These are phyloP conservation scores for Cyclotella kingstonii DNA, from an alignment of 108 stramenopile species.

Conservation along the genomic window DNA sequence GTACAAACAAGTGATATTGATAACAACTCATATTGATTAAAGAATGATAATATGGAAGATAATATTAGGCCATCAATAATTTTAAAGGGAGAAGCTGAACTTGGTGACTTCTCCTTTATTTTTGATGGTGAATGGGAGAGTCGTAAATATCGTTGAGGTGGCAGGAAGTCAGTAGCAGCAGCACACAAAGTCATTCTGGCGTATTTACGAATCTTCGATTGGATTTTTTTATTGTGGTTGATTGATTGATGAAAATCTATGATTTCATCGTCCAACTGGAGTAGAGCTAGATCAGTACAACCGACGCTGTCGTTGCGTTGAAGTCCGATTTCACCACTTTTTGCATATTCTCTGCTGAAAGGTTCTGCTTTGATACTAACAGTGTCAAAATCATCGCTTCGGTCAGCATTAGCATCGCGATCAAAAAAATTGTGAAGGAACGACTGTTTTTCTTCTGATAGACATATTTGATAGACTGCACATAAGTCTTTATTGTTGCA, in stretches of 20 bases:
- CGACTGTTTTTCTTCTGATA: slow-evolving; percentile 19
- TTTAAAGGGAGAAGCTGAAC: not conserved
- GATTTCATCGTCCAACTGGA: slow-evolving; percentile 32
- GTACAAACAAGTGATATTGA: slow-evolving; percentile 64
- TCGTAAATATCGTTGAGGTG: slow-evolving; percentile 17
- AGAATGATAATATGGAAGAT: slow-evolving; percentile 52
- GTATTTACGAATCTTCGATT: slow-evolving; percentile 38
- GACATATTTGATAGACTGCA: slow-evolving; percentile 15
- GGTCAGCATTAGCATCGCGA: not conserved
- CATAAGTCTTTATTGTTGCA: slow-evolving; percentile 20
- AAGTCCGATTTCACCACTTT: slow-evolving; percentile 7
- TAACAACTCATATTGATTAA: slow-evolving; percentile 67
- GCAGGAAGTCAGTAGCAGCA: slow-evolving; percentile 25
- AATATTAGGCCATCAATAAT: slow-evolving; percentile 21
- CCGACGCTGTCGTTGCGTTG: slow-evolving; percentile 36
- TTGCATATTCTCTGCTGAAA: not conserved
- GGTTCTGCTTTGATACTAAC: not conserved
- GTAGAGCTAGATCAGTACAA: slow-evolving; percentile 33
- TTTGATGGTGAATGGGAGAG: slow-evolving; percentile 27
- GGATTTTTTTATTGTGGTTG: slow-evolving; percentile 9
- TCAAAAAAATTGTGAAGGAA: slow-evolving; percentile 17
- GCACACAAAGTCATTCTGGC: slow-evolving; percentile 40
- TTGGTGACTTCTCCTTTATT: not conserved
- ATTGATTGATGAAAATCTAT: not conserved
- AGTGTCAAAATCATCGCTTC: not conserved